phyloP scores from a whole-genome alignment of 371 early-diverging fungal species.

The Apophysomyces sp. region DNA sequence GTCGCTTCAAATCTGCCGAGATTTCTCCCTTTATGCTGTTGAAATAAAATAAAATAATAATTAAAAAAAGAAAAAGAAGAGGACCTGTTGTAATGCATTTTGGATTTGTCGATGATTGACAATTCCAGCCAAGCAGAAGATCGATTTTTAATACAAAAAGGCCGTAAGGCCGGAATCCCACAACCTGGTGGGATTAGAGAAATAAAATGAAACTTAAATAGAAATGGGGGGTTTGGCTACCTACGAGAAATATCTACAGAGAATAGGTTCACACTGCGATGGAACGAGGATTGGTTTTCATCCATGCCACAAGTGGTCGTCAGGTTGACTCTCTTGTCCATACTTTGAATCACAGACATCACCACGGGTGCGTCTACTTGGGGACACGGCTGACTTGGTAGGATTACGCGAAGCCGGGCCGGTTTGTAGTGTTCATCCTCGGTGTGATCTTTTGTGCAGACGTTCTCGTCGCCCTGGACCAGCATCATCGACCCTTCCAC shows the following conservation, averaged over 20 bases:
- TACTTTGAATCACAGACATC: slow-evolving; percentile 30
- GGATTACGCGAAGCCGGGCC: slow-evolving; percentile 2
- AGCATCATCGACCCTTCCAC: neutral
- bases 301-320: slow-evolving; percentile 27
- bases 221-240: neutral
- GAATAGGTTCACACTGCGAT: slow-evolving; percentile 7
- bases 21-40: no score
- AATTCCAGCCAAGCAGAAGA: no score
- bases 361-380: slow-evolving; percentile 25
- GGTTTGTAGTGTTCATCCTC: slow-evolving; percentile 9
- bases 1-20: no score
- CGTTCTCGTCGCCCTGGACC: neutral
- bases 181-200: no score
- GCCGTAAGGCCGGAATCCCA: no score
- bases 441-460: neutral
- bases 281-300: slow-evolving; percentile 9
- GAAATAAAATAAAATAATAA: no score
- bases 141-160: no score
- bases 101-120: no score
- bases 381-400: slow-evolving; percentile 9
- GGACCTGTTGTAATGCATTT: no score
- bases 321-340: slow-evolving; percentile 24
- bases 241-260: slow-evolving; percentile 7
- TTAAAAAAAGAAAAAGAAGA: no score
- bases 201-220: no score